Evolutionary conservation across 805 yeast species (phyloP).

Genomic region (Tetrapisispora pingtungensis): DNA sequence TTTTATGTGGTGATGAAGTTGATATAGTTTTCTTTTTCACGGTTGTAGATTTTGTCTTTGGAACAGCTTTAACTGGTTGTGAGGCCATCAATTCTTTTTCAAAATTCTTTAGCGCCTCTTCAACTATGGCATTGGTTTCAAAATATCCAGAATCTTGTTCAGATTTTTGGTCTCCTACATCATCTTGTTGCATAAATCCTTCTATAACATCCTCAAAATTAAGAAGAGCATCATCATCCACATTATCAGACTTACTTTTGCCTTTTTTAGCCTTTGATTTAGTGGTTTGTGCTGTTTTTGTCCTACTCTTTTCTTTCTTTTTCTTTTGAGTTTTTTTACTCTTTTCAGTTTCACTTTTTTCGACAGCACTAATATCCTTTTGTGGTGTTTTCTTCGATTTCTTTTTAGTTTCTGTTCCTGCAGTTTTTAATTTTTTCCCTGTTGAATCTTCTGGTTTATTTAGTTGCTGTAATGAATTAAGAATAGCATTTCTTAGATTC

Average conservation of each 20-base stretch:
- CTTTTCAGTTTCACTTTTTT: constrained; percentile 9
- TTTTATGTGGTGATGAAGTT: constrained; percentile 2
- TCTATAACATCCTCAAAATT: constrained; percentile 26
- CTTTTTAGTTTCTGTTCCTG: constrained; percentile 1
- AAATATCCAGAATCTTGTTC: constrained; percentile 3
- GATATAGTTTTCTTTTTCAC: constrained; percentile 4
- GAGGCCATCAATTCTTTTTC: constrained; percentile 22
- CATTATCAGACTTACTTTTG: constrained; percentile 5
- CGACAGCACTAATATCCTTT: constrained; percentile 6
- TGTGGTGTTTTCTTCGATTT: constrained; percentile 5
- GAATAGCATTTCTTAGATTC: constrained; percentile 25
- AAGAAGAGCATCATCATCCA: constrained; percentile 11
- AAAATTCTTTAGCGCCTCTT: constrained; percentile 27
- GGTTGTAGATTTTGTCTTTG: constrained; percentile 1
- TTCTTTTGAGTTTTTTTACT: constrained; percentile 15
- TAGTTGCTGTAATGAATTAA: constrained; percentile 23
- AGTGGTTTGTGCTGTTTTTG: constrained; percentile 3
- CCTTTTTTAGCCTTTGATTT: constrained; percentile 6
- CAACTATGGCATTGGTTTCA: constrained; percentile 28
- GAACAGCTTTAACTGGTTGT: constrained; percentile 2
- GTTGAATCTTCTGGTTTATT: constrained; percentile 1
- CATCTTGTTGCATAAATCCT: constrained; percentile 22
- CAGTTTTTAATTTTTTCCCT: constrained; percentile 1
- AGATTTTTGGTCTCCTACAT: not conserved
- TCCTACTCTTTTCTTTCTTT: constrained; percentile 11